phyloP scores from a whole-genome alignment of 768 basidiomycete genomes.

The Lepiota brunneoincarnata region DNA sequence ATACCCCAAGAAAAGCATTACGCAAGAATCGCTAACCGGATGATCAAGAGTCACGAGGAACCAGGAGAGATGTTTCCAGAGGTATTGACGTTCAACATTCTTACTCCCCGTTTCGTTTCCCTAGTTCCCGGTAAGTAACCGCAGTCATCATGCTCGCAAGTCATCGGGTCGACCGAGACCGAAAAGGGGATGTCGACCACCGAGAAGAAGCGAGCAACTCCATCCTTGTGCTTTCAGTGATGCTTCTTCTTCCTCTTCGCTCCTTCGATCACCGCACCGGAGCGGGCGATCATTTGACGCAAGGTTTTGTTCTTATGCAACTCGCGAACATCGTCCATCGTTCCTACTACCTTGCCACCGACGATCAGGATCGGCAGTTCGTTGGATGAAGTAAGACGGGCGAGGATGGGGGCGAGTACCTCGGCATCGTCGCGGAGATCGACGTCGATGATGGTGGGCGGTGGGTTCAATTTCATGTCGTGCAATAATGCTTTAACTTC shows the following conservation, averaged over 20 bases:
- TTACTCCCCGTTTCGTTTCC: no score
- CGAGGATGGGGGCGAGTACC: conserved; percentile 59
- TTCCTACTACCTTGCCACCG: conserved; percentile 57
- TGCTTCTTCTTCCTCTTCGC: conserved; percentile 53
- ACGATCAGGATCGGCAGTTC: conserved; percentile 69
- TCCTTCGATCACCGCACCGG: conserved; percentile 57
- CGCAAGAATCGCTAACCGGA: background rate
- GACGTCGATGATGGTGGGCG: conserved; percentile 66
- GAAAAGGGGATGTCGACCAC: no score
- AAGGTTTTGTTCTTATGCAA: conserved; percentile 52
- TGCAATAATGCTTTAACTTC: conserved; percentile 62
- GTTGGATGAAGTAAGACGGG: conserved; percentile 51
- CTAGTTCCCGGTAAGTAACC: no score
- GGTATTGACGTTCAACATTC: background rate
- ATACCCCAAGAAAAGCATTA: background rate
- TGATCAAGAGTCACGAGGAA: background rate
- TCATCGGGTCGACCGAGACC: background rate
- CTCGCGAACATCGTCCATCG: conserved; percentile 48
- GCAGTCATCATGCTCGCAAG: background rate
- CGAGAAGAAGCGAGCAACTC: background rate
- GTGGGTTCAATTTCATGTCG: conserved; percentile 55
- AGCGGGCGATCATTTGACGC: conserved; percentile 41
- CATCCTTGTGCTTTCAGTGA: conserved; percentile 11
- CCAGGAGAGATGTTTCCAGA: background rate
- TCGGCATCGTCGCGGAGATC: conserved; percentile 71